Percentiles rank a stretch among this genome's conserved stretches.
Conservation (phyloP, 2,329 filamentous ascomycete species). For the Xylariaceae sp. region DNA sequence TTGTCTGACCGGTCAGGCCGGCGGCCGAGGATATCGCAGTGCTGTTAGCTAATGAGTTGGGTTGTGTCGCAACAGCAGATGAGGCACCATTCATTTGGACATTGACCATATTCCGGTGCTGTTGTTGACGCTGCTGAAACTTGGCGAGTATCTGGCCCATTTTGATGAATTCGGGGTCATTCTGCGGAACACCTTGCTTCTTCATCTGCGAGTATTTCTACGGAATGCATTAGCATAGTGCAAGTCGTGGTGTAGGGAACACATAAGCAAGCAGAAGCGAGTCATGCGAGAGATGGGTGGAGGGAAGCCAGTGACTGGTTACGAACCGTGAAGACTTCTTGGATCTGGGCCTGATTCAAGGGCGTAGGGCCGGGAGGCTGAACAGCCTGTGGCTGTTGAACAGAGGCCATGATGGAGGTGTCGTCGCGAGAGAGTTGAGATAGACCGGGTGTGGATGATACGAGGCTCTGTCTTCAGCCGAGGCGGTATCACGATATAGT, state of each 20-base stretch:
- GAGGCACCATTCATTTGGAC: conserved; percentile 52
- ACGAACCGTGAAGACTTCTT: conserved; percentile 66
- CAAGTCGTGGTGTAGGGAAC: not conserved
- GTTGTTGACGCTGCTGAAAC: conserved; percentile 64
- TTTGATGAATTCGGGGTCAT: conserved; percentile 86
- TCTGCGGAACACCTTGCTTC: conserved; percentile 72
- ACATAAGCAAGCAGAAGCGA: no score
- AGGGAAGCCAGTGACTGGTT: not conserved
- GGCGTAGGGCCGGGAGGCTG: conserved; percentile 61
- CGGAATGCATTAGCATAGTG: conserved; percentile 4
- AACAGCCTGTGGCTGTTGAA: conserved; percentile 69
- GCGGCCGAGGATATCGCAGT: conserved; percentile 39
- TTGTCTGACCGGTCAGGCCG: conserved; percentile 27
- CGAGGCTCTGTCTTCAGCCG: conserved; percentile 21
- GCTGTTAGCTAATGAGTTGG: conserved; percentile 34
- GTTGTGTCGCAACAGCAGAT: conserved; percentile 34
- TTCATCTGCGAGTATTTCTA: conserved; percentile 92
- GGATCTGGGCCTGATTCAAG: conserved; percentile 73
- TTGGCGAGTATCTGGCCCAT: conserved; percentile 70
- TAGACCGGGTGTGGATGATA: conserved; percentile 19
- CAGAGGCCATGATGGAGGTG: conserved; percentile 67
- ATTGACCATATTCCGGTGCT: conserved; percentile 56
- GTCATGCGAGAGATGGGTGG: not conserved
- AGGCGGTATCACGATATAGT: conserved; percentile 22
- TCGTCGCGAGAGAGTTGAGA: conserved; percentile 1